These are phyloP conservation scores for Stemphylium vesicarium DNA, from an alignment of 2,329 filamentous ascomycete genomes.

Conservation along the genomic window DNA sequence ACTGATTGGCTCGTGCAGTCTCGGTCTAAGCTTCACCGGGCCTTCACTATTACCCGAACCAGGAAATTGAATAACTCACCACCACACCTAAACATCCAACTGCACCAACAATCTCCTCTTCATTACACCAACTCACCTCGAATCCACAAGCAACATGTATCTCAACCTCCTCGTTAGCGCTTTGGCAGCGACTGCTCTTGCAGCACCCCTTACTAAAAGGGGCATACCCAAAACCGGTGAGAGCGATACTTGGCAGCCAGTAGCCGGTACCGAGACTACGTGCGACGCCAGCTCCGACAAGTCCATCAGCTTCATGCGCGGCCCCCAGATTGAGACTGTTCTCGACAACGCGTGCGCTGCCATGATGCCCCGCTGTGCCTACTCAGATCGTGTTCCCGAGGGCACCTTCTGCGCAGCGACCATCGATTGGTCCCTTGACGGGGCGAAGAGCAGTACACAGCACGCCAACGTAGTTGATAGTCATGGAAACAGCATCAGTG, in stretches of 20 bases:
- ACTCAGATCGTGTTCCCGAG: constrained; percentile 19
- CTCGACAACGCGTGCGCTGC: constrained; percentile 35
- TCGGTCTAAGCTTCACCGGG: not conserved
- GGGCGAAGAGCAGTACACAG: constrained; percentile 24
- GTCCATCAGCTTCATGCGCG: constrained; percentile 27
- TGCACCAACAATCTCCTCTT: not conserved
- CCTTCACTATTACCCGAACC: not conserved
- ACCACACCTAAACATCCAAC: not conserved
- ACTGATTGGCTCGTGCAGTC: not conserved
- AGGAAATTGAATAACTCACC: not conserved
- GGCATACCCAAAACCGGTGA: constrained; percentile 1
- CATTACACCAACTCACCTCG: not conserved
- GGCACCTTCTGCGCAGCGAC: constrained; percentile 25
- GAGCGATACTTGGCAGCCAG: constrained; percentile 23
- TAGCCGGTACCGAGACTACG: constrained; percentile 15
- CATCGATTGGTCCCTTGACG: constrained; percentile 26
- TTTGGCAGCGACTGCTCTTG: constrained; percentile 18
- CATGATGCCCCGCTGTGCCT: constrained; percentile 38
- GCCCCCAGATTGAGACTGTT: constrained; percentile 26
- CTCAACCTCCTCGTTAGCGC: constrained; percentile 19
- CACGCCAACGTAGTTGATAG: constrained; percentile 23
- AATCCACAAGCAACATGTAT: constrained; percentile 20
- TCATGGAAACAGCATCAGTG: constrained; percentile 23
- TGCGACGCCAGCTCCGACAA: constrained; percentile 31
- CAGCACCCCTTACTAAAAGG: constrained; percentile 18